phyloP scores from a whole-genome alignment of 495 filamentous ascomycete species.

The Cercophora samala region DNA sequence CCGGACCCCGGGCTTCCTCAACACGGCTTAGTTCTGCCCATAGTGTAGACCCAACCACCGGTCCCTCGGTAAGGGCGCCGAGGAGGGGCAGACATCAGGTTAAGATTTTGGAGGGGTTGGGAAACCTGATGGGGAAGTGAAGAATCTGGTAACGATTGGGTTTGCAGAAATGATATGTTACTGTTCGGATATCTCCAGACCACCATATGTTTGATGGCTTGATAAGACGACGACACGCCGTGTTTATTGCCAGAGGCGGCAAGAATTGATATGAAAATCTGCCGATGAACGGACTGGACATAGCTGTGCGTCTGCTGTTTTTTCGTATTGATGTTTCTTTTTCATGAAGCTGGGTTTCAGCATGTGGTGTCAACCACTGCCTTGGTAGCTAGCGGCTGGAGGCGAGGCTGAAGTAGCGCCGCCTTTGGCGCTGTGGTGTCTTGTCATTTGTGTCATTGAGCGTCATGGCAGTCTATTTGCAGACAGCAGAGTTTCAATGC shows the following conservation, averaged over 20 bases:
- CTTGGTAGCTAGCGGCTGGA: conserved; percentile 4
- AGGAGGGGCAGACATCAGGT: conserved; percentile 6
- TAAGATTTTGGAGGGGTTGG: conserved; percentile 9
- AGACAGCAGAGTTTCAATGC: neutral
- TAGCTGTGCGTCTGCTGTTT: neutral
- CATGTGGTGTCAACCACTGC: neutral
- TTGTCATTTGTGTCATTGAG: neutral
- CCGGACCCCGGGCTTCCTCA: conserved; percentile 1
- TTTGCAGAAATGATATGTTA: neutral
- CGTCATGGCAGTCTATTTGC: neutral
- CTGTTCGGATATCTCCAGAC: neutral
- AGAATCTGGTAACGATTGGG: neutral
- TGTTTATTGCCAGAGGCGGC: neutral
- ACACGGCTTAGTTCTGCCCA: neutral
- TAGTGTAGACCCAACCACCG: conserved; percentile 12
- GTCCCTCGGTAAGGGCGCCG: conserved; percentile 8
- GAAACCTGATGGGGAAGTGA: neutral
- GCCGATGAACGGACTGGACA: neutral
- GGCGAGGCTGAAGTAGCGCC: conserved; percentile 3
- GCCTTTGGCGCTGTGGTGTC: neutral
- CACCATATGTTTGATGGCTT: neutral
- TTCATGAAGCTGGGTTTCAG: neutral
- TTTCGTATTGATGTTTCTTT: neutral
- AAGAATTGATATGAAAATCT: neutral
- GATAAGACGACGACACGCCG: neutral